Evolutionary conservation across 2,329 filamentous ascomycete genomes (phyloP).

Genomic region (Colletotrichum noveboracense): DNA sequence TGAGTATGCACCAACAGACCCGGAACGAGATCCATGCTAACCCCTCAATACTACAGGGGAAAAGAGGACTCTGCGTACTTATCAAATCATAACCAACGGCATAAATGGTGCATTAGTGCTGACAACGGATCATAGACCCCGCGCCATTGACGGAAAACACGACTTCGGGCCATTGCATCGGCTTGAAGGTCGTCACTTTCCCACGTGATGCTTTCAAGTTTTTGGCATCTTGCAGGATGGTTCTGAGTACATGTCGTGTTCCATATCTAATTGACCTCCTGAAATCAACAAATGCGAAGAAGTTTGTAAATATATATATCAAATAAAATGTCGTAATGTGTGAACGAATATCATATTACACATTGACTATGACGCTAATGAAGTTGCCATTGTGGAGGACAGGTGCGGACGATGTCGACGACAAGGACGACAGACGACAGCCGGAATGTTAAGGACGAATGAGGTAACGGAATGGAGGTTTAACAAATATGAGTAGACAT

Average conservation of each 20-base stretch:
- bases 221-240: neutral
- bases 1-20: neutral
- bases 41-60: neutral
- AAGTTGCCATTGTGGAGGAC: neutral
- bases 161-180: neutral
- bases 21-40: neutral
- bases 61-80: neutral
- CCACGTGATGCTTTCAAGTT: neutral
- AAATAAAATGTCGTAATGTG: neutral
- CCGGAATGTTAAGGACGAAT: neutral
- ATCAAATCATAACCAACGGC: neutral
- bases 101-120: neutral
- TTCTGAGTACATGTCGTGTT: neutral
- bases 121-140: neutral
- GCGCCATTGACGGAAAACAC: neutral
- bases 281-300: neutral
- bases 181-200: neutral
- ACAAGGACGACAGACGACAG: neutral
- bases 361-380: neutral
- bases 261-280: neutral
- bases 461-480: neutral
- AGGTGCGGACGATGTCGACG: neutral
- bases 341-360: neutral
- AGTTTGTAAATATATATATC: neutral
- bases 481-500: neutral